A percentile compares a stretch with the other conserved stretches of the same genome.
Evolutionary conservation across 208 protist species (phyloP).

Genomic region (Wallacemonas sp.): DNA sequence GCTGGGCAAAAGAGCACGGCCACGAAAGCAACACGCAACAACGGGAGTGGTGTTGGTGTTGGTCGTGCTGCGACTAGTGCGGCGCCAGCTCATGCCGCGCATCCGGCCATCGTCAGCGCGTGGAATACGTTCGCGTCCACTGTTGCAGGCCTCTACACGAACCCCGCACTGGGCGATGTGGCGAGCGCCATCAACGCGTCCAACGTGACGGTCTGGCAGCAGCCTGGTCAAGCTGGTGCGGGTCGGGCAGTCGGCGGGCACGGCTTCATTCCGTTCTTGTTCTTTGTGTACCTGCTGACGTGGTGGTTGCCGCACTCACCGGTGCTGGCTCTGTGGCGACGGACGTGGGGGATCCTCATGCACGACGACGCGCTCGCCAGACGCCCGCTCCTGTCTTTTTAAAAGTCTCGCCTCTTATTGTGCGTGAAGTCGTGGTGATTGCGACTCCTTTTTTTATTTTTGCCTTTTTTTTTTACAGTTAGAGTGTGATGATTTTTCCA

Average conservation of each 20-base stretch:
- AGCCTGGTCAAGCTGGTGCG: not conserved
- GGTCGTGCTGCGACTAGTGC: not conserved
- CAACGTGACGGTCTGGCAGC: not conserved
- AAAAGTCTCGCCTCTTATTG: not conserved
- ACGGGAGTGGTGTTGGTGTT: not conserved
- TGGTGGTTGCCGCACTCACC: conserved; percentile 43
- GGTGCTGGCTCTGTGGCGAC: conserved; percentile 46
- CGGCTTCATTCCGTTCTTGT: conserved; percentile 36
- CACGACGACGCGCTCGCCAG: conserved; percentile 65
- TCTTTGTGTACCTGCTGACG: conserved; percentile 43
- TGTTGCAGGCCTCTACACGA: not conserved
- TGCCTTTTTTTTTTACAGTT: conserved; percentile 9
- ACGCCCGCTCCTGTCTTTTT: conserved; percentile 58
- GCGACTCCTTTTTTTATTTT: not conserved
- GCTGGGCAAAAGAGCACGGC: too few relatives aligned
- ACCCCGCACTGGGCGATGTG: too few relatives aligned
- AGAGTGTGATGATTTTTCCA: too few relatives aligned
- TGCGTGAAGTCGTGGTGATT: too few relatives aligned
- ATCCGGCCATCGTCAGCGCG: not conserved
- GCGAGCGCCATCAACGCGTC: too few relatives aligned
- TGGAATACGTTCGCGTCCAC: conserved; percentile 15
- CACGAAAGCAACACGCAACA: not conserved
- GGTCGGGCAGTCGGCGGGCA: conserved; percentile 1
- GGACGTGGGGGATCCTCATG: conserved; percentile 45
- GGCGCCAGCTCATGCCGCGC: not conserved